These are phyloP conservation scores for Pseudognaphalium luteoalbum DNA, from an alignment of 129 eudicot genomes.

Conservation along the genomic window DNA sequence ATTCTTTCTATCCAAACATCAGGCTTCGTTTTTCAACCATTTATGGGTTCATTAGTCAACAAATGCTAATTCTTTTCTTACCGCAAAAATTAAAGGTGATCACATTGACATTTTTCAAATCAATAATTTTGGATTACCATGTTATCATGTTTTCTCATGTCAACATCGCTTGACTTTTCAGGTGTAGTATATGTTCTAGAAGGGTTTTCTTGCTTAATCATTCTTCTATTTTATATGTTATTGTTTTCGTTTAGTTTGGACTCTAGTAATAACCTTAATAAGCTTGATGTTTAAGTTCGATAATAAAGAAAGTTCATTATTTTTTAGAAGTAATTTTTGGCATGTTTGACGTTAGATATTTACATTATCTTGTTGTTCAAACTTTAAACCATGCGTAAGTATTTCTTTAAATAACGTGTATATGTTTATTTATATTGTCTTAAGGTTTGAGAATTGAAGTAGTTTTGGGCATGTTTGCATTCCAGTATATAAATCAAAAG, in stretches of 20 bases:
- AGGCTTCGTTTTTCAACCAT: not conserved
- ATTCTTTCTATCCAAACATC: not conserved
- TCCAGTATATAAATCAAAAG: too few relatives aligned
- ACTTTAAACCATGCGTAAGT: too few relatives aligned
- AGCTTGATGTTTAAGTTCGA: too few relatives aligned
- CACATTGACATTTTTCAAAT: not conserved
- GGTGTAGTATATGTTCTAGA: not conserved
- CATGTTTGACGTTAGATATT: too few relatives aligned
- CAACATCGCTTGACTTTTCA: not conserved
- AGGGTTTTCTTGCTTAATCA: not conserved
- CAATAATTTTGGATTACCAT: not conserved
- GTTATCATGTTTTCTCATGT: not conserved
- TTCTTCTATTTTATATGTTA: not conserved
- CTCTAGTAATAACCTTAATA: not conserved
- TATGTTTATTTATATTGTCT: too few relatives aligned
- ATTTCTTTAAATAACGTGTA: not conserved
- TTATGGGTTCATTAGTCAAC: not conserved
- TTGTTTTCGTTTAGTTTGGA: not conserved
- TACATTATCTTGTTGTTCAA: too few relatives aligned
- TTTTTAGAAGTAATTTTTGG: too few relatives aligned
- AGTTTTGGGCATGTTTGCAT: too few relatives aligned
- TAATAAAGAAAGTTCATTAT: too few relatives aligned
- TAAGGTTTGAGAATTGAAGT: too few relatives aligned
- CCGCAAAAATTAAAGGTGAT: not conserved
- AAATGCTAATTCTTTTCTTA: not conserved